A percentile compares a stretch with the other conserved stretches of the same genome.
phyloP scores from a whole-genome alignment of 495 filamentous ascomycete genomes.

The Sporormia fimetaria region DNA sequence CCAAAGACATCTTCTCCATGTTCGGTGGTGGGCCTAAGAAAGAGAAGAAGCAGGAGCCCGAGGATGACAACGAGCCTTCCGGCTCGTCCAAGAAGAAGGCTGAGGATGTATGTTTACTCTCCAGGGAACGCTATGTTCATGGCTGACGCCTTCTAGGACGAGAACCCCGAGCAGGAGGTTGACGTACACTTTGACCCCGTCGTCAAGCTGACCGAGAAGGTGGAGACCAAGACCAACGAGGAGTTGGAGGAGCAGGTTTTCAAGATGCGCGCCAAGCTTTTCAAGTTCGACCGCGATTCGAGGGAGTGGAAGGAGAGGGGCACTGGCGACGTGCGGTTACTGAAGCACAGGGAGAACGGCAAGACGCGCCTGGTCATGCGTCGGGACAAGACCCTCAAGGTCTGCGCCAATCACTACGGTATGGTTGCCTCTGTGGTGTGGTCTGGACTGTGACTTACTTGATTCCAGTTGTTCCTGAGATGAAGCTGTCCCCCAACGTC shows the following conservation, averaged over 20 bases:
- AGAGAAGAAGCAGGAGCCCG: slow-evolving; percentile 71
- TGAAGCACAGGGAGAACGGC: slow-evolving; percentile 97
- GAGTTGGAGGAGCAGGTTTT: slow-evolving; percentile 94
- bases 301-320: slow-evolving; percentile 99
- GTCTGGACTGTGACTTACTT: slow-evolving; percentile 1
- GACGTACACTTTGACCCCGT: slow-evolving; percentile 97
- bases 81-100: slow-evolving; percentile 78
- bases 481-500: slow-evolving; percentile 96
- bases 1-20: slow-evolving; percentile 85
- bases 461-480: slow-evolving; percentile 82
- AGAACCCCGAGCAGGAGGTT: slow-evolving; percentile 44
- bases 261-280: slow-evolving; percentile 99
- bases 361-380: slow-evolving; percentile 98
- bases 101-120: slow-evolving; percentile 32
- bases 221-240: slow-evolving; percentile 96
- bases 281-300: slow-evolving; percentile 83
- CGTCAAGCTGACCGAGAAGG: slow-evolving; percentile 85
- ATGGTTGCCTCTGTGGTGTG: slow-evolving; percentile 32
- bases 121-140: background rate
- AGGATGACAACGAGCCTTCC: slow-evolving; percentile 67
- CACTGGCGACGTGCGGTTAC: slow-evolving; percentile 85
- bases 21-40: slow-evolving; percentile 85
- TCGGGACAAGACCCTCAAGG: slow-evolving; percentile 98
- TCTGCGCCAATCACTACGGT: slow-evolving; percentile 99
- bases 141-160: slow-evolving; percentile 22